These are phyloP conservation scores for Moricandia moricandioides DNA, from an alignment of 345 rosid species.

Conservation along the genomic window DNA sequence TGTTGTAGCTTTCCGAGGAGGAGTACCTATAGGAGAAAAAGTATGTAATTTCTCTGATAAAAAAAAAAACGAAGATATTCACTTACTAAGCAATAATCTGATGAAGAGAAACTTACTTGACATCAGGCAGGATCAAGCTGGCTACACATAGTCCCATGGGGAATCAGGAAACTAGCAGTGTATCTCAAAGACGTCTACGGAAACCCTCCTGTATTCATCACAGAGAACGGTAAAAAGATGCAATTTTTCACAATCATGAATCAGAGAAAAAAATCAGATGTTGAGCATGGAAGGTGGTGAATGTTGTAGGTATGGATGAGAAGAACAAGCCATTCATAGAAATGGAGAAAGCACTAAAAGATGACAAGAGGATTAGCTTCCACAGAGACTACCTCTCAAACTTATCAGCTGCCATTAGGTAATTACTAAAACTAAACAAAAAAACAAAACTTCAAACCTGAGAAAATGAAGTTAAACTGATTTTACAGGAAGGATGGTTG, in stretches of 20 bases:
- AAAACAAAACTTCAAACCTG: background rate
- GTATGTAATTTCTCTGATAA: conserved; percentile 42
- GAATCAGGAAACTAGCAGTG: conserved; percentile 58
- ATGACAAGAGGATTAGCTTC: conserved; percentile 71
- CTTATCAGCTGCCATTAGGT: conserved; percentile 86
- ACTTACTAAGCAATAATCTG: background rate
- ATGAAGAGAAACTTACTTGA: conserved; percentile 21
- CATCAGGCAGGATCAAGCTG: conserved; percentile 89
- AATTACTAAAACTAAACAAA: background rate
- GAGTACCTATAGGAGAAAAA: conserved; percentile 76
- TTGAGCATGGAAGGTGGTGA: background rate
- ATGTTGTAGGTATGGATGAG: conserved; percentile 71
- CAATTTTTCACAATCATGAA: background rate
- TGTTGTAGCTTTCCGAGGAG: conserved; percentile 59
- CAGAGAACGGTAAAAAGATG: conserved; percentile 62
- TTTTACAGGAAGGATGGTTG: conserved; percentile 60
- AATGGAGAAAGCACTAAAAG: conserved; percentile 61
- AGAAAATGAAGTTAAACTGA: background rate
- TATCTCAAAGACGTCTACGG: conserved; percentile 68
- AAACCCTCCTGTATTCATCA: conserved; percentile 68
- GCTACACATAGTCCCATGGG: conserved; percentile 92
- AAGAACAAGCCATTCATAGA: conserved; percentile 50
- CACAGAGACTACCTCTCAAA: conserved; percentile 84
- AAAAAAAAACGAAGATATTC: background rate
- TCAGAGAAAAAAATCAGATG: background rate